phyloP scores from a whole-genome alignment of 2,329 filamentous ascomycete species.

The Raffaelea deltoideospora region DNA sequence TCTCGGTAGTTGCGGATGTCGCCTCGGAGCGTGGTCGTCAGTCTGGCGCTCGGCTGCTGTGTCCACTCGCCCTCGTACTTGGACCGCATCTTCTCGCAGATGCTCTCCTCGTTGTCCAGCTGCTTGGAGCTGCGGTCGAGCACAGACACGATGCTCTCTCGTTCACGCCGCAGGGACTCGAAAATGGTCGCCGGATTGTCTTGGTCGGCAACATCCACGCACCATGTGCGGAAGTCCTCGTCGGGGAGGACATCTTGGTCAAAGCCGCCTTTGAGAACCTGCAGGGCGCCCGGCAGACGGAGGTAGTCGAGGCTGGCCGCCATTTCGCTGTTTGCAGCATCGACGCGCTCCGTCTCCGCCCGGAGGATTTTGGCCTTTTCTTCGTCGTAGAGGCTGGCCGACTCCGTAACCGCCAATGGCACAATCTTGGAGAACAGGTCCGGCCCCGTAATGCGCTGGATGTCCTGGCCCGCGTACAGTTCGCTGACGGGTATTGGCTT shows the following conservation, averaged over 20 bases:
- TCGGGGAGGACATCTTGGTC: constrained; percentile 81
- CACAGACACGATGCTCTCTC: constrained; percentile 54
- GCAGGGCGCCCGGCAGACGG: constrained; percentile 74
- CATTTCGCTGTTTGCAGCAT: constrained; percentile 90
- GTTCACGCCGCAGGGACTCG: constrained; percentile 62
- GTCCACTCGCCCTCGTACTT: constrained; percentile 96
- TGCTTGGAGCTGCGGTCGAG: constrained; percentile 75
- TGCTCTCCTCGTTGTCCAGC: constrained; percentile 90
- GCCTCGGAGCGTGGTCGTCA: constrained; percentile 74
- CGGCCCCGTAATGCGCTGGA: constrained; percentile 89
- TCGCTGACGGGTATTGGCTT: constrained; percentile 97
- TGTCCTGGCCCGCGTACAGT: constrained; percentile 84
- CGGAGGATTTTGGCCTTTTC: constrained; percentile 93
- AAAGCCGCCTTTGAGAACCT: constrained; percentile 83
- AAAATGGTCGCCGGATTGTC: constrained; percentile 67
- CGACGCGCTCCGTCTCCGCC: constrained; percentile 85
- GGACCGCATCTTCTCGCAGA: constrained; percentile 97
- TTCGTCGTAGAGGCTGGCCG: constrained; percentile 92
- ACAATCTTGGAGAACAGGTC: constrained; percentile 96
- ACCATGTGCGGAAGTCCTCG: constrained; percentile 87
- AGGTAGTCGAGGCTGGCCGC: constrained; percentile 88
- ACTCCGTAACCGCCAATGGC: constrained; percentile 89
- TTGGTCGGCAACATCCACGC: constrained; percentile 77
- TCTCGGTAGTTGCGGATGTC: constrained; percentile 82
- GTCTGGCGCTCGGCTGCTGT: constrained; percentile 80